These are phyloP conservation scores for Epichloe aotearoae DNA, from an alignment of 2,329 filamentous ascomycete genomes.

Conservation along the genomic window DNA sequence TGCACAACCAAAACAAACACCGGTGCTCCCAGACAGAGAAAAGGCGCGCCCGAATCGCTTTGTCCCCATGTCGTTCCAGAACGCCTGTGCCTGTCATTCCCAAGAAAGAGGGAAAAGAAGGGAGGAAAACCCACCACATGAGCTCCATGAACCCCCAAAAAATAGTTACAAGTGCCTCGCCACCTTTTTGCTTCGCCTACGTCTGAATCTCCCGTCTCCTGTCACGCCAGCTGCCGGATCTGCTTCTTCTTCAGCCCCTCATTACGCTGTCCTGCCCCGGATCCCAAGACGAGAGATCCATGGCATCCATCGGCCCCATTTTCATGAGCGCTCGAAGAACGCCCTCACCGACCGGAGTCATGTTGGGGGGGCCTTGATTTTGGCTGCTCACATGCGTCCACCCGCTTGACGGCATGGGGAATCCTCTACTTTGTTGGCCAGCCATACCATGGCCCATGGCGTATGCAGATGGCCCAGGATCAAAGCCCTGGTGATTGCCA, in stretches of 20 bases:
- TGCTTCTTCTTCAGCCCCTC: constrained; percentile 2
- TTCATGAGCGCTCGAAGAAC: constrained; percentile 44
- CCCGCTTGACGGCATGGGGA: constrained; percentile 27
- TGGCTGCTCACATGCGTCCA: constrained; percentile 32
- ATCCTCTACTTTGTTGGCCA: constrained; percentile 19
- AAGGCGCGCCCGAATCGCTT: no score
- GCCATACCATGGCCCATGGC: constrained; percentile 13
- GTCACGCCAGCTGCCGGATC: neutral
- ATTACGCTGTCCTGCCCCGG: constrained; percentile 15
- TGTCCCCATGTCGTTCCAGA: no score
- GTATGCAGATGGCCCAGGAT: constrained; percentile 26
- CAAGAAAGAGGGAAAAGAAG: no score
- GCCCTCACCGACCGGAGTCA: constrained; percentile 44
- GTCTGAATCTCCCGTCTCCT: neutral
- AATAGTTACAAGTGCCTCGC: neutral
- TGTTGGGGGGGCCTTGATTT: constrained; percentile 19
- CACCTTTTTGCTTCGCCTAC: neutral
- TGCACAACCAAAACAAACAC: no score
- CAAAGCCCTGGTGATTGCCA: constrained; percentile 25
- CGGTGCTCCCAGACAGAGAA: no score
- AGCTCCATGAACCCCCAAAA: no score
- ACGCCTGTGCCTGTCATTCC: no score
- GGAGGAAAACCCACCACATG: no score
- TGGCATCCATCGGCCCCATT: constrained; percentile 46
- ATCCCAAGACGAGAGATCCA: constrained; percentile 41